Evolutionary conservation across 257 asterid genomes (phyloP).

Genomic region (Linaria vulgaris): DNA sequence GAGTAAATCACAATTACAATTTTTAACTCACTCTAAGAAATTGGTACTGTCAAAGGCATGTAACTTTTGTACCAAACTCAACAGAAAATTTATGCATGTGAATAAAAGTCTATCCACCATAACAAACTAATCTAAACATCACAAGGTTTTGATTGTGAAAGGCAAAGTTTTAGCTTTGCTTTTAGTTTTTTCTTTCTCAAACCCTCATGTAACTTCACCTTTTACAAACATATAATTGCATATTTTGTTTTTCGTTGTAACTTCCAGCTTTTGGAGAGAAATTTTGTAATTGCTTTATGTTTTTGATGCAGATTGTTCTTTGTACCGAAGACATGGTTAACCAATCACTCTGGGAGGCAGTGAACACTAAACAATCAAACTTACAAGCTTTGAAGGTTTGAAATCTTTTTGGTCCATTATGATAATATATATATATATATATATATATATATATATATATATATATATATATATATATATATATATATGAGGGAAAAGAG

Average conservation of each 20-base stretch:
- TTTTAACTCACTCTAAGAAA: background rate
- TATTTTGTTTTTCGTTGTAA: no score
- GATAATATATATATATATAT: no score
- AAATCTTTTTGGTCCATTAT: slow-evolving; percentile 3
- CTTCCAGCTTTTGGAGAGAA: slow-evolving; percentile 3
- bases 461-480: no score
- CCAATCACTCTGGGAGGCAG: slow-evolving; percentile 83
- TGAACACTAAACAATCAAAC: slow-evolving; percentile 68
- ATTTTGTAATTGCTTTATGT: background rate
- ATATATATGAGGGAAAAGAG: no score
- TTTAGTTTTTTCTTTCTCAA: background rate
- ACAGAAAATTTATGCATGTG: background rate
- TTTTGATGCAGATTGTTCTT: slow-evolving; percentile 56
- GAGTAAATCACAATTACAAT: background rate
- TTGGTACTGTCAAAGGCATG: background rate
- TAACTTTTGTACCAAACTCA: background rate
- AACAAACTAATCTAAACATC: no score
- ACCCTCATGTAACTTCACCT: no score
- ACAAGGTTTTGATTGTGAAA: no score
- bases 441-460: no score
- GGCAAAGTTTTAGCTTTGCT: background rate
- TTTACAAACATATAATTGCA: background rate
- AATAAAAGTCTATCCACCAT: no score
- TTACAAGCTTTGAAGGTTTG: slow-evolving; percentile 62
- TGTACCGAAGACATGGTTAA: slow-evolving; percentile 88